Conservation (phyloP, 495 filamentous ascomycete species). For the Trypethelium eluteriae region DNA sequence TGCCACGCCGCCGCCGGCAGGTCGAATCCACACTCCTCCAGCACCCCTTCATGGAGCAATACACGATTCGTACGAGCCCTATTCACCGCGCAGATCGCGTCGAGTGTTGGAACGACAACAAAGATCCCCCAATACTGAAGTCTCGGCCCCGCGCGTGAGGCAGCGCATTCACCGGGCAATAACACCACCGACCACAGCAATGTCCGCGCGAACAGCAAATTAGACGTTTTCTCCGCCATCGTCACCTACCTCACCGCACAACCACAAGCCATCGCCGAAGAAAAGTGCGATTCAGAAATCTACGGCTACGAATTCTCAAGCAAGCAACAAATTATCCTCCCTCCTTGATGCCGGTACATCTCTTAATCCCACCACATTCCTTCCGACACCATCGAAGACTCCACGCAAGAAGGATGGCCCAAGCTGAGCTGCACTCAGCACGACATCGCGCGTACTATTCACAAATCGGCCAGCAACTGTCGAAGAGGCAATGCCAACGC, state of each 20-base stretch:
- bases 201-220: constrained; percentile 23
- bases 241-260: constrained; percentile 44
- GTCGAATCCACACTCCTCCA: constrained; percentile 54
- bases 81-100: constrained; percentile 51
- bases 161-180: constrained; percentile 7
- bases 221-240: constrained; percentile 42
- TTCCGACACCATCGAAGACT: constrained; percentile 88
- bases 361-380: constrained; percentile 41
- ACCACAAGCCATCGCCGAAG: constrained; percentile 30
- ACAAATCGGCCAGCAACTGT: constrained; percentile 37
- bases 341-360: constrained; percentile 16
- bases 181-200: constrained; percentile 29
- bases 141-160: not conserved
- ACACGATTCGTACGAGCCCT: constrained; percentile 64
- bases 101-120: constrained; percentile 24
- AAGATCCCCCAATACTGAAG: constrained; percentile 24
- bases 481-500: constrained; percentile 53
- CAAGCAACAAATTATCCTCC: constrained; percentile 16
- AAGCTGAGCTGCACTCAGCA: constrained; percentile 47
- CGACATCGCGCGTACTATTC: constrained; percentile 72
- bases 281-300: constrained; percentile 24
- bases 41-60: constrained; percentile 64
- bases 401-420: constrained; percentile 61
- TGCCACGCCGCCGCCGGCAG: constrained; percentile 57
- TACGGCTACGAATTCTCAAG: not conserved